Evolutionary conservation across 306 rosid genomes (phyloP), one percentile per base, ranked within the genome.

Genomic region (Pachyrhizus erosus): DNA sequence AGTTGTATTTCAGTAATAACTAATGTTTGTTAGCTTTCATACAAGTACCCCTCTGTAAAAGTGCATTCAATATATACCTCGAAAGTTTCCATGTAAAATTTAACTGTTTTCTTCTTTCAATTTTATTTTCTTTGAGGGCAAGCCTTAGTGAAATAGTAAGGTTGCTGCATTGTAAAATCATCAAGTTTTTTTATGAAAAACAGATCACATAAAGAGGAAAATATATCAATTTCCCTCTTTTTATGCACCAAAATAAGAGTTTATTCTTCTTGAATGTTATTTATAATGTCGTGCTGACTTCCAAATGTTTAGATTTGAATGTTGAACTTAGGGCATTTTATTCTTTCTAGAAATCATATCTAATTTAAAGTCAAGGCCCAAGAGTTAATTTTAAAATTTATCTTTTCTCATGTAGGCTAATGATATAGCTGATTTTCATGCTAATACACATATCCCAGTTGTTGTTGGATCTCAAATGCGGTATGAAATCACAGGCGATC

Each of bases 371-470:
- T 57, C 48, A 9, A 39, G 20, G 45, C 15, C 40, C 68, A 62
- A 31, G 27, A 11, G 11, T 60, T 45, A 11, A 12, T 75, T 34
- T 57, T 76, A 9, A 76, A 76, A 48, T 39, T 68, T 68, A 70
- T 67, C 55, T 51, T 12, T 74, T 67, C 45, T 52, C 69, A 67
- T 85, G 82, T 61, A 94, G 98, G 94, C 94, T 31, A 89, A 90
- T 51, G 97, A 91, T 81, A 86, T 94, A 83, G 24, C 97, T 60
- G 86, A 87, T 78, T 84, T 89, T 81, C 98, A 94, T 73, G 77
- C 94, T 69, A 94, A 94, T 85, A 92, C 98, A 10, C 98, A 94
- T 85, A 89, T 94, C n/a, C 98, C 98, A 73, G 2, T 94, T 76
- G 94, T 94, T 70, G 42, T 94, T 79, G 98, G 98, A 82, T 46